Evolutionary conservation across 257 asterid genomes (phyloP), one percentile per base, ranked within the genome.

Genomic region (Anisodus tanguticus): DNA sequence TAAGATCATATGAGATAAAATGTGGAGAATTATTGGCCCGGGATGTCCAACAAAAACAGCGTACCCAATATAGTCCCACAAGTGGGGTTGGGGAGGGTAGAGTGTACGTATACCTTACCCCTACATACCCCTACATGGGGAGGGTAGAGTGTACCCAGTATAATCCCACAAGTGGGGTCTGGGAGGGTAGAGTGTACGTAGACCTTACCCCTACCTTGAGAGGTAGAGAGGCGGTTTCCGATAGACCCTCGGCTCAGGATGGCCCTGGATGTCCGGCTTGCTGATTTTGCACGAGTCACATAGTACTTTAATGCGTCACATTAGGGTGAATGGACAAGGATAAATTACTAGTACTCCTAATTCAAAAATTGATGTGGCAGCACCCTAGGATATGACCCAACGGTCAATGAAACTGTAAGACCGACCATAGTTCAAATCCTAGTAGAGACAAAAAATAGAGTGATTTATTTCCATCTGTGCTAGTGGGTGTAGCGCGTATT

Each of bases 331-430:
- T 45, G n/a, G 59, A 72, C 59, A 72, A 45, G 59, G 80, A 0
- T 72, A 47, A 17, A 45, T 19, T 19, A 1, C 58, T 47, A 2
- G 59, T 72, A 47, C 80, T 45, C 37, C 58, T 71, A 45, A 1
- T 72, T 45, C 59, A 45, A 37, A 71, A 71, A 71, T 31, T 45
- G 79, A 43, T n/a, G 58, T 71, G 79, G 79, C 55, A 71, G 57
- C 55, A 71, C 17, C 22, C 58, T 43, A n/a, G 17, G 58, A 71
- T 71, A 71, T 71, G 58, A 19, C 58, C 58, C 57, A 71, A 58
- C 35, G 0, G 79, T 71, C 58, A 0, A 45, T 45, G 80, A 47
- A 47, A 72, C 59, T 45, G 41, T 66, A 66, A 66, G 74, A 67
- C 45, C 6, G 4, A 41, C 49, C 47, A 13, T 67, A 35, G 11